phyloP scores from a whole-genome alignment of 495 filamentous ascomycete genomes.

The Penicillium angulare region DNA sequence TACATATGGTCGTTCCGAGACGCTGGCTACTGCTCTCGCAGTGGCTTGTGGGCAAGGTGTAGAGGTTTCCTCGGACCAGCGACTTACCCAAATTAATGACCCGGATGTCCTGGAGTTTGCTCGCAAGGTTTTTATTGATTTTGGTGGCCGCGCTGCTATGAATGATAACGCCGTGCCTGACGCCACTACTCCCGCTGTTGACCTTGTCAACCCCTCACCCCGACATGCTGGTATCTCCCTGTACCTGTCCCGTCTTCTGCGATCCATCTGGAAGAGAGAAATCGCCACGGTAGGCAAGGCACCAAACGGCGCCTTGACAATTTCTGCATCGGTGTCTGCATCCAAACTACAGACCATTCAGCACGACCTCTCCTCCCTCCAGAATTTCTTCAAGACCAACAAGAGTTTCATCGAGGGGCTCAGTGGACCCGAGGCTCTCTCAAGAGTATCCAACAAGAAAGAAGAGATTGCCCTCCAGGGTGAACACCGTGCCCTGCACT shows the following conservation, averaged over 20 bases:
- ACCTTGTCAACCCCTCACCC: slow-evolving; percentile 81
- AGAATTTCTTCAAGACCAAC: slow-evolving; percentile 79
- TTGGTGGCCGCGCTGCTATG: slow-evolving; percentile 76
- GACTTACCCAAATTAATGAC: slow-evolving; percentile 70
- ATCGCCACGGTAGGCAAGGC: slow-evolving; percentile 55
- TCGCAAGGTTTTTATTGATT: slow-evolving; percentile 82
- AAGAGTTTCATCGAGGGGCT: slow-evolving; percentile 89
- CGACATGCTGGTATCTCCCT: slow-evolving; percentile 83
- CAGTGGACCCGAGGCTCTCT: slow-evolving; percentile 76
- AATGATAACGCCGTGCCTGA: slow-evolving; percentile 71
- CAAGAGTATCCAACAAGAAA: slow-evolving; percentile 68
- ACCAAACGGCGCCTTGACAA: slow-evolving; percentile 49
- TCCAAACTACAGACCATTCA: slow-evolving; percentile 73
- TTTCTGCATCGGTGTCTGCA: slow-evolving; percentile 52
- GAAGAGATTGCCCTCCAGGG: slow-evolving; percentile 88
- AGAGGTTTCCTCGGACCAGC: slow-evolving; percentile 68
- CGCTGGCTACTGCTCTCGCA: slow-evolving; percentile 83
- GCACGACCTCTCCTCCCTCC: slow-evolving; percentile 71
- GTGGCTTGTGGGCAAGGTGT: slow-evolving; percentile 93
- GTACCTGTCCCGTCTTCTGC: slow-evolving; percentile 81
- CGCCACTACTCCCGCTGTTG: slow-evolving; percentile 58
- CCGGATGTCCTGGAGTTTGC: slow-evolving; percentile 78
- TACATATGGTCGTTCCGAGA: slow-evolving; percentile 81
- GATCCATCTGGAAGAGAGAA: slow-evolving; percentile 77
- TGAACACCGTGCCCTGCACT: slow-evolving; percentile 89